Evolutionary conservation across 2,329 filamentous ascomycete species (phyloP), one percentile per base, ranked within the genome.

Genomic region (Aquanectria penicillioides): DNA sequence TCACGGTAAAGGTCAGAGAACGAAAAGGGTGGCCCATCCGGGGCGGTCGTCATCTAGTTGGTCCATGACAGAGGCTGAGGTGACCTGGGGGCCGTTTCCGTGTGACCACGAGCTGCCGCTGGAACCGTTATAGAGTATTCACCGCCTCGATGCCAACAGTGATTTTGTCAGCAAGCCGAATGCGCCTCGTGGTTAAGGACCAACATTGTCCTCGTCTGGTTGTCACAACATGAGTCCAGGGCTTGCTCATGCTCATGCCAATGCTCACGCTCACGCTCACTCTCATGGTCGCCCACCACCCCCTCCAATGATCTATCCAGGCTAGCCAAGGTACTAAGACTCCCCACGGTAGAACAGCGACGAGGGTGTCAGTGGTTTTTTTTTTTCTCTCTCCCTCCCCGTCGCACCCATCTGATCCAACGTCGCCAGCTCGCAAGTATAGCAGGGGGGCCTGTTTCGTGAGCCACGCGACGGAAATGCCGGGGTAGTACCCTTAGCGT

Each of bases 381-480:
- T 28, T 23, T 23, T 17, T 9, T 22, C 6, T 15, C 18, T 7
- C 33, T 10, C n/a, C 11, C 34, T 17, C 20, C 15, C 25, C 10
- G 20, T 34, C 12, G 15, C 26, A 29, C 34, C 34, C 38, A 44
- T 28, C 36, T 41, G 34, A 43, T 56, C 44, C 37, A 50, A 44
- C 50, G 37, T 43, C 15, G 52, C 49, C 43, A 29, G 25, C 41
- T 47, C 38, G 26, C 22, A 34, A 25, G n/a, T n/a, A n/a, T n/a
- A n/a, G n/a, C n/a, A n/a, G 26, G 25, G 46, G 28, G 50, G 29
- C 47, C 47, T 53, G 47, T 53, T 51, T 61, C 49, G 59, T 58
- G 55, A 62, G 62, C 68, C 65, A 67, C 67, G 67, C 67, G 56
- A 59, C 63, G 68, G 66, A 64, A 69, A 69, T 67, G 66, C 67